phyloP scores from a whole-genome alignment of 164 flowering plant genomes.

The Vitis riparia region DNA sequence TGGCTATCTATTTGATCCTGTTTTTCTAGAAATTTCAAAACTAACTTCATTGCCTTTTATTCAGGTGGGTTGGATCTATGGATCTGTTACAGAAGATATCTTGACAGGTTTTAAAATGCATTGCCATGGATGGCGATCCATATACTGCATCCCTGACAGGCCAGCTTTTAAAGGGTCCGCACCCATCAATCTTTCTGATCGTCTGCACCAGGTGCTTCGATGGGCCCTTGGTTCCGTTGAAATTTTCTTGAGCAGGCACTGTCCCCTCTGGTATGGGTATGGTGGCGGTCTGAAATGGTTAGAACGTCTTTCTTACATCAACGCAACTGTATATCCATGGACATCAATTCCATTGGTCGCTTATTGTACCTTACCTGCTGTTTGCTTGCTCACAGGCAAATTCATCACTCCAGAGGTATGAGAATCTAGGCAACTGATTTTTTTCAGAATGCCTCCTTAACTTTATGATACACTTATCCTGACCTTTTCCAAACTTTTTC shows the following conservation, averaged over 20 bases:
- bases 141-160: slow-evolving; percentile 57
- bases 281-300: slow-evolving; percentile 58
- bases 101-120: slow-evolving; percentile 79
- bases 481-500: not conserved
- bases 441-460: not conserved
- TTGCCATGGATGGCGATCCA: slow-evolving; percentile 72
- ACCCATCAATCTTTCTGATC: slow-evolving; percentile 74
- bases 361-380: slow-evolving; percentile 69
- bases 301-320: slow-evolving; percentile 62
- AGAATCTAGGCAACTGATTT: not conserved
- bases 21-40: not conserved
- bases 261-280: slow-evolving; percentile 73
- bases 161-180: slow-evolving; percentile 74
- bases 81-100: slow-evolving; percentile 70
- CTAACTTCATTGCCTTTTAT: not conserved
- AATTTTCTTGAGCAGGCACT: slow-evolving; percentile 69
- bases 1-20: not conserved
- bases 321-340: slow-evolving; percentile 57
- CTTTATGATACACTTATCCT: not conserved
- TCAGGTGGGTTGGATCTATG: slow-evolving; percentile 76
- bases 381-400: slow-evolving; percentile 66
- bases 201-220: slow-evolving; percentile 65
- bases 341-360: slow-evolving; percentile 67
- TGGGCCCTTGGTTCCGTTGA: slow-evolving; percentile 84
- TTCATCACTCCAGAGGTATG: slow-evolving; percentile 71